Percentiles rank a stretch among this genome's conserved stretches.
Evolutionary conservation across 2,329 filamentous ascomycete species (phyloP).

Genomic region (Cladosporium sp.): DNA sequence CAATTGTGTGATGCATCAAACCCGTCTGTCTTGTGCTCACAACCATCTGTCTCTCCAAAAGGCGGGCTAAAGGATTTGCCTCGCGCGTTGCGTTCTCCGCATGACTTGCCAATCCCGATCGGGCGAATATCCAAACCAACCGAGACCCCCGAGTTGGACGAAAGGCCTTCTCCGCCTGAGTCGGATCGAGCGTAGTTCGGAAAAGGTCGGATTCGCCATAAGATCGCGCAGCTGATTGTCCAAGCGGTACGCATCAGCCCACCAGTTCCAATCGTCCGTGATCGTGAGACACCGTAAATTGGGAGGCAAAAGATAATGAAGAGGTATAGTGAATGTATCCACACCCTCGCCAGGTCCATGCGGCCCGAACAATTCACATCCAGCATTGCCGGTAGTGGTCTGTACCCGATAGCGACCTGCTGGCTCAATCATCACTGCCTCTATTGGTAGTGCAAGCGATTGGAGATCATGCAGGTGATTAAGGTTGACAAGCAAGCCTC

Average conservation of each 20-base stretch:
- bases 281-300: not conserved
- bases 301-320: not conserved
- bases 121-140: not conserved
- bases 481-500: not conserved
- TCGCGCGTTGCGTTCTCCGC: not conserved
- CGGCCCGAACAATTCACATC: not conserved
- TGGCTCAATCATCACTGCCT: not conserved
- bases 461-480: not conserved
- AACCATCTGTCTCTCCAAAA: not conserved
- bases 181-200: not conserved
- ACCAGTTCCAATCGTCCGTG: not conserved
- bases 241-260: not conserved
- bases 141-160: not conserved
- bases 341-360: not conserved
- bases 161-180: not conserved
- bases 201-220: not conserved
- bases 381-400: not conserved
- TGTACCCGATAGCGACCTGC: not conserved
- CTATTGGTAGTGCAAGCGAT: not conserved
- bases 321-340: not conserved
- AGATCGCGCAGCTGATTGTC: not conserved
- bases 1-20: not conserved
- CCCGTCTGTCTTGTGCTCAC: not conserved
- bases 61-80: not conserved
- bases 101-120: not conserved